Evolutionary conservation across 1,284 basidiomycete species (phyloP).

Genomic region (Ganoderma resinaceum): DNA sequence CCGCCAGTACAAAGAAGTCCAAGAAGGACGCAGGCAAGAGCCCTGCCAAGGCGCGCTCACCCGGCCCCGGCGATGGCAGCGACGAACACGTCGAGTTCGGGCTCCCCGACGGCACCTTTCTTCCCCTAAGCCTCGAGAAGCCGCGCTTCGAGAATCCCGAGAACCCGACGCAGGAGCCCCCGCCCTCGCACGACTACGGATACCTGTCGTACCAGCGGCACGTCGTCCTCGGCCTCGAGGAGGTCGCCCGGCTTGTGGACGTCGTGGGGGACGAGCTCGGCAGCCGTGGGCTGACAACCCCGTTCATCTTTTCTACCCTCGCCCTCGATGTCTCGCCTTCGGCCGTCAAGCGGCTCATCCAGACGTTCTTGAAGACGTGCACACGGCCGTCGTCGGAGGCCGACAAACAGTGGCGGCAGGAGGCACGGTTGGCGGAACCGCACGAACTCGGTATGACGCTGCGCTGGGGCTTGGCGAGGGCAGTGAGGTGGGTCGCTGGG

Average conservation of each 20-base stretch:
- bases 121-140: slow-evolving; percentile 62
- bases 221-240: slow-evolving; percentile 77
- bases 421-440: slow-evolving; percentile 81
- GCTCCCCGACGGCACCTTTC: slow-evolving; percentile 69
- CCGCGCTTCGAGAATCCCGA: slow-evolving; percentile 44
- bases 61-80: slow-evolving; percentile 28
- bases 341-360: slow-evolving; percentile 77
- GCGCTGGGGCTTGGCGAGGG: slow-evolving; percentile 83
- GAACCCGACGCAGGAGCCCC: slow-evolving; percentile 37
- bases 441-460: slow-evolving; percentile 88
- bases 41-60: slow-evolving; percentile 48
- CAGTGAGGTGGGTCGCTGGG: slow-evolving; percentile 69
- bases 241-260: slow-evolving; percentile 73
- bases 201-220: slow-evolving; percentile 76
- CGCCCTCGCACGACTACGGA: slow-evolving; percentile 62
- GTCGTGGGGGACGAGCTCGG: slow-evolving; percentile 77
- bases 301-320: slow-evolving; percentile 87
- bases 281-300: slow-evolving; percentile 81
- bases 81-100: slow-evolving; percentile 45
- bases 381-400: slow-evolving; percentile 52
- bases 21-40: slow-evolving; percentile 55
- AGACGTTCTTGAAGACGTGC: slow-evolving; percentile 74
- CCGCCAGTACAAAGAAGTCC: slow-evolving; percentile 50
- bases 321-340: slow-evolving; percentile 83
- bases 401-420: slow-evolving; percentile 73